Base-by-base conservation (phyloP, 2,329 filamentous ascomycete species). In the Lachnellula occidentalis region DNA sequence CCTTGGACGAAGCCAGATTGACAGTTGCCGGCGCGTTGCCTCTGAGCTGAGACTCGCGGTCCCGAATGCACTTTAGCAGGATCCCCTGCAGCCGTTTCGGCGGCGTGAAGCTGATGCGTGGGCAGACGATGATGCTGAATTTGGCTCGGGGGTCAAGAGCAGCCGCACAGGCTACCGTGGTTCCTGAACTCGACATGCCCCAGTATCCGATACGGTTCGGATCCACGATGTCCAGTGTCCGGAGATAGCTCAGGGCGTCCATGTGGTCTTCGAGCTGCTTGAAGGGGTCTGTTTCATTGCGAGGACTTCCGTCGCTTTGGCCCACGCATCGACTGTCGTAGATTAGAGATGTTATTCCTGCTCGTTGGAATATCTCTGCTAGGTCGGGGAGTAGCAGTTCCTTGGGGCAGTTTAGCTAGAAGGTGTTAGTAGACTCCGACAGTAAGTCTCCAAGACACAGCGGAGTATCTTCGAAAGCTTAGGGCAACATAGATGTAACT, bases 101-200 rank as follows among this genome's bases (percentile, higher is more conserved):
- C 17, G 17, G 43, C 9, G 21, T 22, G 17, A 48, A 58, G 12
- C 34, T 17, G 5, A 50, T n/a, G 11, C 65, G 31, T 2, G 65
- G 66, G 31, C 53, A 59, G 11, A 68, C 48, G 6, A 64, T 58
- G 11, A 72, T 54, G 4, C 72, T 69, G 21, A 63, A 66, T 51
- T 71, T 72, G 34, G 72, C 68, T 39, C 72, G 61, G 15, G 64
- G 64, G 56, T 76, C 73, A 1, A 69, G 58, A 7, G 72, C 72
- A n/a, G 67, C 72, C 22, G 72, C 66, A 24, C 59, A 64, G 1
- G 74, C 56, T 5, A 70, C 70, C 55, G 73, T 66, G 11, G 68
- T 70, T n/a, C 69, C 72, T 42, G 62, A 62, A 56, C 71, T 69
- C 15, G 66, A 67, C 42, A 62, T 61, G 4, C 72, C 72, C 69